These are phyloP conservation scores for Pachyrhizus erosus DNA, from an alignment of 306 rosid species.

Conservation along the genomic window DNA sequence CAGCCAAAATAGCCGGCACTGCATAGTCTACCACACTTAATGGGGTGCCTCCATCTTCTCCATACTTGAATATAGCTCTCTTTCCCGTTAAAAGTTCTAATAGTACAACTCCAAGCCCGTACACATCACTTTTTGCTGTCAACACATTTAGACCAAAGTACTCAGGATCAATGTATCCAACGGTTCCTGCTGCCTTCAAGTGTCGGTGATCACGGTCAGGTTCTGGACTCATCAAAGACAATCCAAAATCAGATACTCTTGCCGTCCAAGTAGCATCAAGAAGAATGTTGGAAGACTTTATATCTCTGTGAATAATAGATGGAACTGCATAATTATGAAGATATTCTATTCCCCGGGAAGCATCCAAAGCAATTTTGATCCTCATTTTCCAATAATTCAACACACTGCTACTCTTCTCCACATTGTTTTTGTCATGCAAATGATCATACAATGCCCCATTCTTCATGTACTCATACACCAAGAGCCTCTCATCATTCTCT, in stretches of 20 bases:
- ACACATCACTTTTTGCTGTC: conserved; percentile 92
- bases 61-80: conserved; percentile 78
- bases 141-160: conserved; percentile 86
- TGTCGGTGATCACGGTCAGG: conserved; percentile 54
- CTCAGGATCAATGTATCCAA: conserved; percentile 97
- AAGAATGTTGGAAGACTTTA: conserved; percentile 87
- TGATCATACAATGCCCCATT: conserved; percentile 87
- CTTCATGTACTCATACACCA: conserved; percentile 93
- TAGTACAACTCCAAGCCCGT: conserved; percentile 87
- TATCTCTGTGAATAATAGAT: conserved; percentile 87
- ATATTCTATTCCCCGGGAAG: conserved; percentile 91
- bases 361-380: conserved; percentile 88
- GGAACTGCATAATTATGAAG: conserved; percentile 97
- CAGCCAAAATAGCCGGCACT: conserved; percentile 78
- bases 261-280: conserved; percentile 77
- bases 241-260: conserved; percentile 90
- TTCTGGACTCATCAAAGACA: conserved; percentile 82
- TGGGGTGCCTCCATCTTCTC: conserved; percentile 65
- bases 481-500: conserved; percentile 80
- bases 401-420: conserved; percentile 58
- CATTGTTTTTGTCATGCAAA: conserved; percentile 73
- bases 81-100: conserved; percentile 91
- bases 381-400: conserved; percentile 84
- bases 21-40: conserved; percentile 77
- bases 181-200: conserved; percentile 79